Conservation (phyloP, 768 basidiomycete genomes). For the Mycena leptocephala region DNA sequence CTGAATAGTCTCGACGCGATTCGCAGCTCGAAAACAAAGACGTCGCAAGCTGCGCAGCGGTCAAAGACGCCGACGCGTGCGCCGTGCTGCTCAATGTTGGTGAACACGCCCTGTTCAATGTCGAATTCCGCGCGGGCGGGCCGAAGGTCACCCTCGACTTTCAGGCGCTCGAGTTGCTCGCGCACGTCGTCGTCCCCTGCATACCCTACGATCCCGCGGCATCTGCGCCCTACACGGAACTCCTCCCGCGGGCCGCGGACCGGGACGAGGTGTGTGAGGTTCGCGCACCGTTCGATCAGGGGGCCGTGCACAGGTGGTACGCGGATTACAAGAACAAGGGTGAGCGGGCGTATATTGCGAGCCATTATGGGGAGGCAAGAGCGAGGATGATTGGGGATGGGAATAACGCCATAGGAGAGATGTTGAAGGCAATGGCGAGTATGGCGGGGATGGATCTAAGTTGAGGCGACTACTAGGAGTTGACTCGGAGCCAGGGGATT, state of each 20-base stretch:
- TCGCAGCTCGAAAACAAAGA: not conserved
- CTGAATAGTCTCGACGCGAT: not conserved
- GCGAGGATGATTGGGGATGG: constrained; percentile 25
- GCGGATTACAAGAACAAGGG: constrained; percentile 27
- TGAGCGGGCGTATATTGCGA: constrained; percentile 25
- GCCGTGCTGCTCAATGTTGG: constrained; percentile 30
- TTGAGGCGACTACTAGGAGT: not conserved
- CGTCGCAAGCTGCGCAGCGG: not conserved
- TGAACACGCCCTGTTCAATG: constrained; percentile 25
- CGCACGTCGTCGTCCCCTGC: constrained; percentile 21
- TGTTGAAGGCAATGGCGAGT: constrained; percentile 32
- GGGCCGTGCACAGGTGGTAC: constrained; percentile 23
- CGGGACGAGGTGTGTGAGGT: constrained; percentile 20
- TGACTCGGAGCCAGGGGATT: too few species aligned
- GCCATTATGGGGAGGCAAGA: constrained; percentile 34
- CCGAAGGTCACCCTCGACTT: constrained; percentile 29
- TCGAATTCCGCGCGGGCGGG: constrained; percentile 32
- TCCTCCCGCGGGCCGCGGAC: constrained; percentile 22
- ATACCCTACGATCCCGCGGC: constrained; percentile 22
- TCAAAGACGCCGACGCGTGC: constrained; percentile 19
- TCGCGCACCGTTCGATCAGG: constrained; percentile 2
- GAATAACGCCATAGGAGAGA: constrained; percentile 16
- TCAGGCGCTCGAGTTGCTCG: constrained; percentile 25
- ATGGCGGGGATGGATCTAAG: not conserved
- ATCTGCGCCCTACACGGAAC: not conserved